Base-by-base conservation (phyloP, 192 early-diverging fungal genomes). In the Rhizophagus clarus region DNA sequence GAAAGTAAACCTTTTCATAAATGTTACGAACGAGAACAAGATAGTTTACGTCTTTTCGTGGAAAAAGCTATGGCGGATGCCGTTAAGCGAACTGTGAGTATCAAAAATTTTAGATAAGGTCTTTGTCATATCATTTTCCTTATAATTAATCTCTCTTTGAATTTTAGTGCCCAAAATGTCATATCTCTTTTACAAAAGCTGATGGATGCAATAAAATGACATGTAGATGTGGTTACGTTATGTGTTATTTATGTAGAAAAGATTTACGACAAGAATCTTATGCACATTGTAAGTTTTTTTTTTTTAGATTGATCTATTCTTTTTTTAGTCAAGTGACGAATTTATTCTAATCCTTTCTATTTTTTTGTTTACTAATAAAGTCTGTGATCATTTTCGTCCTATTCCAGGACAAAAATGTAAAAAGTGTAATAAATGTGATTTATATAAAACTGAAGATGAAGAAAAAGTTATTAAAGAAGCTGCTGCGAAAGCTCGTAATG, bases 171-270 rank as follows among this genome's bases (percentile, higher is more conserved):
- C 89, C 89, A 29, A 51, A 64, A 4, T 91, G 90, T 79, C 80
- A 73, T 37, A 63, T 90, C 22, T 86, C 88, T 51, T 91, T 89
- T 76, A 83, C 83, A 75, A 90, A 90, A 64, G 77, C 86, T 40
- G 84, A 85, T 81, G 90, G 90, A 1, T 91, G 90, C 82, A 91
- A 91, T 84, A 91, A 91, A 80, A 90, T 91, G 86, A 84, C 83
- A 45, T 91, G 90, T 61, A 77, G 85, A 8, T 87, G 85, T 80
- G 90, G 90, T 83, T 72, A 90, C 79, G 76, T 81, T 7, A 91
- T 91, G 90, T 91, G 90, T 61, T 91, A 91, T 80, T 78, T 90
- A 5, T 91, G 90, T 76, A 81, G 90, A 77, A 86, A 89, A 67
- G 88, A 91, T 68, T 89, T 91, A 73, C 70, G 83, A 5, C 61